phyloP scores from a whole-genome alignment of 2,329 filamentous ascomycete species.

The Clonostachys rosea region DNA sequence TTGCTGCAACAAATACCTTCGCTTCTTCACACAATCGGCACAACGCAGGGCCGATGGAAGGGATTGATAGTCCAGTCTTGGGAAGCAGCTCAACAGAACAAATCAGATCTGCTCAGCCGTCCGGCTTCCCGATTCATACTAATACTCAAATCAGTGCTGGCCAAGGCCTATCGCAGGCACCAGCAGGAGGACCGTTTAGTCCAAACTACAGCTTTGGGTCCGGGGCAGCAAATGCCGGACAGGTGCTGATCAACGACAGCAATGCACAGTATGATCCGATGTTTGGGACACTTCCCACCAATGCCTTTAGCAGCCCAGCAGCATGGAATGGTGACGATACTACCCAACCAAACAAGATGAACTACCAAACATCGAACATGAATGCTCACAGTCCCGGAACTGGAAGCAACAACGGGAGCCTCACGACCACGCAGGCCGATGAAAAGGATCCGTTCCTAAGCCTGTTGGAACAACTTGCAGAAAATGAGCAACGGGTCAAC shows the following conservation, averaged over 20 bases:
- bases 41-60: no score
- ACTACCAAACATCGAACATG: not conserved
- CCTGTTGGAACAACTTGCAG: conserved; percentile 74
- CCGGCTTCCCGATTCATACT: no score
- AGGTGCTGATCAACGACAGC: conserved; percentile 17
- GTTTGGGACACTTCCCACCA: conserved; percentile 52
- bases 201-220: conserved; percentile 34
- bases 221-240: conserved; percentile 8
- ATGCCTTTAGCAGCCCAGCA: conserved; percentile 45
- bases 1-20: no score
- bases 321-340: conserved; percentile 41
- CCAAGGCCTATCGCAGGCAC: no score
- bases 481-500: conserved; percentile 62
- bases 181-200: conserved; percentile 23
- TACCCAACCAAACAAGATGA: conserved; percentile 1
- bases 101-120: no score
- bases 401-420: conserved; percentile 43
- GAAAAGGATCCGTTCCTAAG: conserved; percentile 81
- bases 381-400: conserved; percentile 32
- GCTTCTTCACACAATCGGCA: no score
- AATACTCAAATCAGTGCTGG: no score
- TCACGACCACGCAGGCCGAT: conserved; percentile 40
- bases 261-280: conserved; percentile 49
- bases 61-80: no score
- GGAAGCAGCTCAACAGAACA: no score